Evolutionary conservation across 2,329 filamentous ascomycete genomes (phyloP), one percentile per base, ranked within the genome.

Genomic region (Ceratocystiopsis sp.): DNA sequence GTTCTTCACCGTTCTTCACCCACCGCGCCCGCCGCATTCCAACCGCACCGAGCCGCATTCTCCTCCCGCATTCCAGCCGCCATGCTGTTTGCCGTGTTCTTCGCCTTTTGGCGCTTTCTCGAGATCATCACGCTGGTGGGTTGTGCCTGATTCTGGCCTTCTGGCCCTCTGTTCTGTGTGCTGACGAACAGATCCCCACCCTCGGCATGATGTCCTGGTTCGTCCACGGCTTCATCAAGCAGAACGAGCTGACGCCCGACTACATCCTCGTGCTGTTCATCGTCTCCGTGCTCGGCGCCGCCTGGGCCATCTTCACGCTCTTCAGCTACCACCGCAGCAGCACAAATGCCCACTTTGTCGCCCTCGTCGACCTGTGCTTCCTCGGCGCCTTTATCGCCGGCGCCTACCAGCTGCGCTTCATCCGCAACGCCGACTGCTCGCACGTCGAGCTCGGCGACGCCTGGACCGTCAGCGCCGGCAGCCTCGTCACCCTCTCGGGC

Each of bases 151-250:
- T 21, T 29, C 34, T 34, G 15, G 41, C 4, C 38, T 14, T 42
- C 3, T 25, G 11, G 36, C 6, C 13, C 10, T 13, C 35, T 9
- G 35, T 16, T n/a, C n/a, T n/a, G n/a, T n/a, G n/a, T 19, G 36
- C 16, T 38, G 17, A 17, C 16, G 16, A 6, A 11, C n/a, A 80
- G 75, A 77, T 78, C 55, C 75, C 75, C 37, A 68, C 63, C 19
- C 67, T 80, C 58, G 75, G 76, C 60, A 78, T 80, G 70, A 69
- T 79, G 42, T 68, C 72, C 52, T 80, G 69, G 64, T 80, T 80
- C 55, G 70, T 80, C 50, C 59, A 78, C 58, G 65, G 67, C 50
- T 79, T 73, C 59, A 66, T 70, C 52, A 55, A 61, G 42, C 53
- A 58, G 52, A 78, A 80, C 59, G 55, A 64, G 47, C 63, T 79